These are phyloP conservation scores for Posidonia australis DNA, from an alignment of 106 monocot genomes.

Conservation along the genomic window DNA sequence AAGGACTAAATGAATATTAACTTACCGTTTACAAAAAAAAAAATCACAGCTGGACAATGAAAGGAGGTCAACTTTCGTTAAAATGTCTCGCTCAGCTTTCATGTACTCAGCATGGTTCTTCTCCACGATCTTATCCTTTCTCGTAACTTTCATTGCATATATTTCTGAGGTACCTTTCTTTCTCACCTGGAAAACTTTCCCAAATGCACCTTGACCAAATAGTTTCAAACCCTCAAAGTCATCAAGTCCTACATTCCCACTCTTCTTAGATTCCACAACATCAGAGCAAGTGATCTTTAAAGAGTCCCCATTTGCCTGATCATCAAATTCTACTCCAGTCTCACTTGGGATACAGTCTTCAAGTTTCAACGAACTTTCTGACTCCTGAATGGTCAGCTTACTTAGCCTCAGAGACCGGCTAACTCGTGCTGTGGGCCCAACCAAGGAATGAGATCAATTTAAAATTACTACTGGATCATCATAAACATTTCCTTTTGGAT, in stretches of 20 bases:
- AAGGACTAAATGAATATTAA: no score
- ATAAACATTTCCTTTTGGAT: constrained; percentile 38
- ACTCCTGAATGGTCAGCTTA: constrained; percentile 48
- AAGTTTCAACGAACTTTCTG: constrained; percentile 46
- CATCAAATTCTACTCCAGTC: constrained; percentile 10
- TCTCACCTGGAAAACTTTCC: constrained; percentile 95
- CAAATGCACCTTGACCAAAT: constrained; percentile 98
- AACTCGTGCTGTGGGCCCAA: constrained; percentile 66
- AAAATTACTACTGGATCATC: constrained; percentile 53
- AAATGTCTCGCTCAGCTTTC: constrained; percentile 97
- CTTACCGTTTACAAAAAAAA: no score
- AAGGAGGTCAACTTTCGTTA: constrained; percentile 92
- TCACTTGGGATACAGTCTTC: constrained; percentile 29
- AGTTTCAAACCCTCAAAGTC: constrained; percentile 87
- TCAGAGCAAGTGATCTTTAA: constrained; percentile 4
- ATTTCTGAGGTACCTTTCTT: constrained; percentile 92
- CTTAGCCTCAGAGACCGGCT: constrained; percentile 32
- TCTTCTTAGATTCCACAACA: constrained; percentile 22
- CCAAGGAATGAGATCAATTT: constrained; percentile 79
- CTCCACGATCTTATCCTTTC: constrained; percentile 97
- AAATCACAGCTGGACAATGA: constrained; percentile 89
- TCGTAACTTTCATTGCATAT: constrained; percentile 98
- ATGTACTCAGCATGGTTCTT: constrained; percentile 96
- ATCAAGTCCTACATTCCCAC: constrained; percentile 58
- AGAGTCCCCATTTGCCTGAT: background rate